Percentiles rank a stretch among this genome's conserved stretches.
phyloP scores from a whole-genome alignment of 2,329 filamentous ascomycete genomes.

The Diaporthe vaccinii region DNA sequence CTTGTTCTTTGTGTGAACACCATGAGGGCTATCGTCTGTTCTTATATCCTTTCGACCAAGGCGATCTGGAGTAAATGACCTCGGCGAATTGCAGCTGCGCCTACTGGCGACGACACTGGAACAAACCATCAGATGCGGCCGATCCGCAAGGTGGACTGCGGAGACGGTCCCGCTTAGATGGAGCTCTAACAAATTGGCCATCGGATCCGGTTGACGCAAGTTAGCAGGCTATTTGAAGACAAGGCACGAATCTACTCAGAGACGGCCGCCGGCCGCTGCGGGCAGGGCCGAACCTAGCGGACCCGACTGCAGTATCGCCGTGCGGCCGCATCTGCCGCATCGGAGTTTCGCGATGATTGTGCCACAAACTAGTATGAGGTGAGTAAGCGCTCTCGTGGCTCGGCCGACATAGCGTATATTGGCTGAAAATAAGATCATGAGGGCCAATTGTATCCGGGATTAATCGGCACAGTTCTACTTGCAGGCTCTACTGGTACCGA shows the following conservation, averaged over 20 bases:
- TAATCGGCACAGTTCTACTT: too few species aligned
- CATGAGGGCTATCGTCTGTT: neutral
- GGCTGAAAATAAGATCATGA: too few species aligned
- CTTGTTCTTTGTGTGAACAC: neutral
- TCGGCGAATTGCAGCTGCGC: neutral
- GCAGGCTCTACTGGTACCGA: neutral
- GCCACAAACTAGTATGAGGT: neutral
- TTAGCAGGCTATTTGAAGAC: neutral
- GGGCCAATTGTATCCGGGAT: neutral
- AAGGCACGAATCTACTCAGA: neutral
- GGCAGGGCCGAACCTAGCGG: neutral
- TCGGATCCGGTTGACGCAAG: neutral
- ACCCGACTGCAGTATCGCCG: neutral
- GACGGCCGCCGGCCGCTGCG: constrained; percentile 24
- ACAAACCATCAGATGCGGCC: neutral
- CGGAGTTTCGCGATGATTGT: neutral
- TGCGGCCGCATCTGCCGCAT: constrained; percentile 35
- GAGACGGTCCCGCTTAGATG: constrained; percentile 27
- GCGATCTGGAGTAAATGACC: too few species aligned
- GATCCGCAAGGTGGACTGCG: neutral
- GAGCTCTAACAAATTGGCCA: neutral
- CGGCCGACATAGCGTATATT: neutral
- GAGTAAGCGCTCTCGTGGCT: neutral
- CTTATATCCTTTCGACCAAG: neutral
- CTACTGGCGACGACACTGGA: too few species aligned